phyloP scores from a whole-genome alignment of 1,284 basidiomycete species.

The Moesziomyces antarcticus region DNA sequence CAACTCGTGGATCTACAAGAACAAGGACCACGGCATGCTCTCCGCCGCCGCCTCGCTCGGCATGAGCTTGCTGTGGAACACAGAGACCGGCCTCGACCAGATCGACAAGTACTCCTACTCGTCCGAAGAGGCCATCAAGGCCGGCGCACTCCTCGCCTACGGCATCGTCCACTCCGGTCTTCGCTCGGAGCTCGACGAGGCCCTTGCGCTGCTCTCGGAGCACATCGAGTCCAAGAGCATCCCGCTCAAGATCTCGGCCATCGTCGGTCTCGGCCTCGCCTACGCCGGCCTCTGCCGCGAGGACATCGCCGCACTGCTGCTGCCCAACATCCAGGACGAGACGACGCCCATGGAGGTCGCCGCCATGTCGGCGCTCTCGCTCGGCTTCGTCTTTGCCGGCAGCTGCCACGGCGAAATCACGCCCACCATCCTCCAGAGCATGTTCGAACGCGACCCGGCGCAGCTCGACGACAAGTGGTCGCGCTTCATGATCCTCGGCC shows the following conservation, averaged over 20 bases:
- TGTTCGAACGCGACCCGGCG: conserved; percentile 75
- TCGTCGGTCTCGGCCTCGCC: conserved; percentile 80
- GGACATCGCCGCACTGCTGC: conserved; percentile 73
- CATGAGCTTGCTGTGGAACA: conserved; percentile 94
- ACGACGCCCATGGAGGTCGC: conserved; percentile 84
- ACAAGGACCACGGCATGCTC: conserved; percentile 99
- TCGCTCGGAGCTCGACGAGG: conserved; percentile 91
- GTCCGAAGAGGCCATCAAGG: conserved; percentile 94
- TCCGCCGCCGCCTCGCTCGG: conserved; percentile 95
- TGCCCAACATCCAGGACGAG: conserved; percentile 65
- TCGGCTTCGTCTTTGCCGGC: conserved; percentile 96
- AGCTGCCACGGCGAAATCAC: conserved; percentile 94
- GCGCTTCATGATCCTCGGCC: conserved; percentile 86
- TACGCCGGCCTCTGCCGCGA: conserved; percentile 92
- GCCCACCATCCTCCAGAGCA: conserved; percentile 85
- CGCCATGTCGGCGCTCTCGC: conserved; percentile 83
- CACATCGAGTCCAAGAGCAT: conserved; percentile 89
- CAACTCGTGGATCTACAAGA: conserved; percentile 99
- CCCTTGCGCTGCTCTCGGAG: conserved; percentile 88
- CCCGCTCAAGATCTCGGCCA: conserved; percentile 85
- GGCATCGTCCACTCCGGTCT: conserved; percentile 91
- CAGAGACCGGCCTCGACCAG: conserved; percentile 90
- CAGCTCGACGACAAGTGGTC: conserved; percentile 79
- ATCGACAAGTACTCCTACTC: conserved; percentile 99
- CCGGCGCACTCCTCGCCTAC: conserved; percentile 93